Conservation (phyloP, 2,329 filamentous ascomycete species). For the Didymella exigua region DNA sequence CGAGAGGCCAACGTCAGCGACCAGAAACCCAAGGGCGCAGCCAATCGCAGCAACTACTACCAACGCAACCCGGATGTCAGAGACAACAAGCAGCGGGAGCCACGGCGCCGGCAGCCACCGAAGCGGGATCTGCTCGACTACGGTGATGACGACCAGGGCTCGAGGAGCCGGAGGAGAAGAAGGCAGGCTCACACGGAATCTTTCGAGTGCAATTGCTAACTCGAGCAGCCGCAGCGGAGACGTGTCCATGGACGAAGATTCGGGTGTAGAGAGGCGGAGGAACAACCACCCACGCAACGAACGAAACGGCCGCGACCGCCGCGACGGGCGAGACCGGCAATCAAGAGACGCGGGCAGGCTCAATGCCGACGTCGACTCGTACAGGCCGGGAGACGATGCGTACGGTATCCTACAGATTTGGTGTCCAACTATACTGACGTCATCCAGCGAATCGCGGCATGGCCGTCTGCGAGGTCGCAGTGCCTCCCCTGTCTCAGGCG, state of each 20-base stretch:
- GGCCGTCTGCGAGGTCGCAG: slow-evolving; percentile 64
- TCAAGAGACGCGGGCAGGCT: slow-evolving; percentile 16
- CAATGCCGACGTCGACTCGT: slow-evolving; percentile 37
- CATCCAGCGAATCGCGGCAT: slow-evolving; percentile 39
- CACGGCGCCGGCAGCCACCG: slow-evolving; percentile 58
- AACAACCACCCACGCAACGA: slow-evolving; percentile 19
- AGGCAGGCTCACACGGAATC: slow-evolving; percentile 17
- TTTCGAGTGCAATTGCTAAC: slow-evolving; percentile 30
- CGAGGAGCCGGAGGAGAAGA: slow-evolving; percentile 32
- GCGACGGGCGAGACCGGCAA: slow-evolving; percentile 26
- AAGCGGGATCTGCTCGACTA: slow-evolving; percentile 38
- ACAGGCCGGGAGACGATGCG: slow-evolving; percentile 37
- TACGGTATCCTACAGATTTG: slow-evolving; percentile 9
- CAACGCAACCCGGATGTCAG: slow-evolving; percentile 86
- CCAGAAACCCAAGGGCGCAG: slow-evolving; percentile 78
- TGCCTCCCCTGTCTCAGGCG: slow-evolving; percentile 59
- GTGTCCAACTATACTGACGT: not conserved
- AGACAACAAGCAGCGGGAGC: slow-evolving; percentile 54
- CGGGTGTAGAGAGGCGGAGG: slow-evolving; percentile 32
- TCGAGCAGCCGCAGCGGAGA: slow-evolving; percentile 59
- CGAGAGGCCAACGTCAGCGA: slow-evolving; percentile 77
- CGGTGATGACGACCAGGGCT: slow-evolving; percentile 32
- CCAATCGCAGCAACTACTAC: slow-evolving; percentile 86
- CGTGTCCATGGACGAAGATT: slow-evolving; percentile 82
- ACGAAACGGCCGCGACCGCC: slow-evolving; percentile 12